These are phyloP conservation scores for Metarhizium sp. DNA, from an alignment of 2,329 filamentous ascomycete genomes.

Conservation along the genomic window DNA sequence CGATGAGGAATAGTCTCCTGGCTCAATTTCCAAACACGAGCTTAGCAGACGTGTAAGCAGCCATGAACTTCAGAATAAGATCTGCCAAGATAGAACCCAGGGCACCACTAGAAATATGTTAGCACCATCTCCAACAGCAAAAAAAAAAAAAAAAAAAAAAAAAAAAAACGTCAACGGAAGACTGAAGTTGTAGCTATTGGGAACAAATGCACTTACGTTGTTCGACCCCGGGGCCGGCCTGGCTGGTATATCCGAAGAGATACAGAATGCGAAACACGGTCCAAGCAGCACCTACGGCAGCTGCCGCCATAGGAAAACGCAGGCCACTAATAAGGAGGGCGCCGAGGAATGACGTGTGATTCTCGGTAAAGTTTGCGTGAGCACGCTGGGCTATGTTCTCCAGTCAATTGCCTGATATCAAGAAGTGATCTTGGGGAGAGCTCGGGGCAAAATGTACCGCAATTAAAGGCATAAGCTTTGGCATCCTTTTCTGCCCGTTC, in stretches of 20 bases:
- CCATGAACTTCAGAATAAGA: constrained; percentile 29
- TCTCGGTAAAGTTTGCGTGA: constrained; percentile 57
- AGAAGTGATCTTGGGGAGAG: neutral
- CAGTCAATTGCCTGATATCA: neutral
- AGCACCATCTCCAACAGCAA: neutral
- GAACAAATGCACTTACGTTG: constrained; percentile 19
- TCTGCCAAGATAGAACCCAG: constrained; percentile 24
- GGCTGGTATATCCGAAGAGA: constrained; percentile 41
- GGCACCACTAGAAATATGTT: constrained; percentile 23
- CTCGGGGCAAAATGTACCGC: constrained; percentile 28
- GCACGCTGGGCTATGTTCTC: constrained; percentile 42
- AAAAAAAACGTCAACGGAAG: neutral
- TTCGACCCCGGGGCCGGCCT: constrained; percentile 33
- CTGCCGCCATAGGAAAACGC: constrained; percentile 39
- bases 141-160: neutral
- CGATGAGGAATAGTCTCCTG: neutral
- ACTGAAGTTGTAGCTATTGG: neutral
- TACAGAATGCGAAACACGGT: constrained; percentile 43
- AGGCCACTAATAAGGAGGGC: constrained; percentile 48
- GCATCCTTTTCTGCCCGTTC: constrained; percentile 46
- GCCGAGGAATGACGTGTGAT: constrained; percentile 42
- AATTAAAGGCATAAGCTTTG: constrained; percentile 52
- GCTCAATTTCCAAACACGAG: constrained; percentile 23
- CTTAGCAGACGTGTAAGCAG: constrained; percentile 32
- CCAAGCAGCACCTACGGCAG: constrained; percentile 43